Percentiles rank a stretch among this genome's conserved stretches.
Conservation (phyloP, 495 filamentous ascomycete genomes). For the Beverwykella pulmonaria region DNA sequence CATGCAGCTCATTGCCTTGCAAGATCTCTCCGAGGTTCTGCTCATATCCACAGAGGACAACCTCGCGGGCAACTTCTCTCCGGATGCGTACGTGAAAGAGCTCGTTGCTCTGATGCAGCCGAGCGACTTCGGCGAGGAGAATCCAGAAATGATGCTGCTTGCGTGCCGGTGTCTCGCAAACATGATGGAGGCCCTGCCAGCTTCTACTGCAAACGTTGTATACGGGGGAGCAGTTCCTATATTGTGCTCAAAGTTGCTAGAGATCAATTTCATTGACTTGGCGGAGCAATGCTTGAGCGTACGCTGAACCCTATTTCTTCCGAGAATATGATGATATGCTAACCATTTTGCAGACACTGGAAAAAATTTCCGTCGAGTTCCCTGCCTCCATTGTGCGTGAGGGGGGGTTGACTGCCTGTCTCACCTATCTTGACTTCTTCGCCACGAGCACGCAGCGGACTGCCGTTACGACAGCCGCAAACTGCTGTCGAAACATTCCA, state of each 20-base stretch:
- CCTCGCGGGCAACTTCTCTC: conserved; percentile 90
- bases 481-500: conserved; percentile 95
- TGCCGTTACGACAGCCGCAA: conserved; percentile 94
- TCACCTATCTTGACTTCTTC: conserved; percentile 96
- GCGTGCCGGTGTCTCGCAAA: conserved; percentile 97
- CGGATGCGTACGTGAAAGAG: conserved; percentile 94
- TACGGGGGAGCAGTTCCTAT: conserved; percentile 95
- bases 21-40: conserved; percentile 90
- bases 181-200: conserved; percentile 93
- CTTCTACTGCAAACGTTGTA: conserved; percentile 91
- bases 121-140: conserved; percentile 81
- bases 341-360: conserved; percentile 67
- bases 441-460: conserved; percentile 95
- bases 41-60: conserved; percentile 96
- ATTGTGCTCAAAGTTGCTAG: conserved; percentile 87
- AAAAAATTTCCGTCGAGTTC: conserved; percentile 97
- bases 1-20: conserved; percentile 85
- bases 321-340: background rate
- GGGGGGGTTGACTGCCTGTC: conserved; percentile 89
- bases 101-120: conserved; percentile 91
- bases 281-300: conserved; percentile 94
- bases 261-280: conserved; percentile 94
- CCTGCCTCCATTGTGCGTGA: conserved; percentile 94
- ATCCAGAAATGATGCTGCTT: conserved; percentile 96
- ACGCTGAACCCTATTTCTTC: conserved; percentile 42